Evolutionary conservation across 768 basidiomycete genomes (phyloP), one percentile per base, ranked within the genome.

Genomic region (Xerocomellus amylosporus): DNA sequence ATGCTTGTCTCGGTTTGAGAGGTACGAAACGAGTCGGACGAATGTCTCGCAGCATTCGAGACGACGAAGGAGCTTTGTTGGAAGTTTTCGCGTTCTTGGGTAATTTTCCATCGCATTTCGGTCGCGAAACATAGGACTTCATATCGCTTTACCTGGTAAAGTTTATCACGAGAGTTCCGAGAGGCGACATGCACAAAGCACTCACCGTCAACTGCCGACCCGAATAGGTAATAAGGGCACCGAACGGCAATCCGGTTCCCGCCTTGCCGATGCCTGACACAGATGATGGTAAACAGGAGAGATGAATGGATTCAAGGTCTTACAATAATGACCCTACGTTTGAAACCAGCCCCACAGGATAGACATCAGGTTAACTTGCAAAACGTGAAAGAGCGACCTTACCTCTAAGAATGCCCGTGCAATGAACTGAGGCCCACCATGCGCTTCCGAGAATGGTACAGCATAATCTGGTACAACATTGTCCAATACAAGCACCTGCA

Each of bases 71-170:
- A 58, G 30, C 64, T 50, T 54, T 67, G 66, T 33, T 66, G 58
- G 19, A 57, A 8, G 15, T 10, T 1, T 31, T 55, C 46, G 6
- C 5, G 46, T n/a, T 42, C 52, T 38, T 49, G 36, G 5, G 37
- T 30, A 12, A 68, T 43, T 5, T 20, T 51, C 68, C 67, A 68
- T 50, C 64, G 57, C 66, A 68, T 65, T 40, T 51, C 44, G 5
- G 28, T 49, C 1, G 69, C 68, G 19, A 68, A 70, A 43, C 66
- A 71, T 40, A 68, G 66, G 34, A 68, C 60, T 43, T 70, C 68
- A 51, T 70, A 68, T 2, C 42, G 58, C 30, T 60, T 64, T 20
- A 64, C 61, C 67, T 68, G 31, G 30, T 15, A 34, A n/a, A 47
- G 14, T 34, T 31, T 22, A 34, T 44, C 33, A 45, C 37, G 37